phyloP scores from a whole-genome alignment of 768 basidiomycete species.

The Myochromella boudieri region DNA sequence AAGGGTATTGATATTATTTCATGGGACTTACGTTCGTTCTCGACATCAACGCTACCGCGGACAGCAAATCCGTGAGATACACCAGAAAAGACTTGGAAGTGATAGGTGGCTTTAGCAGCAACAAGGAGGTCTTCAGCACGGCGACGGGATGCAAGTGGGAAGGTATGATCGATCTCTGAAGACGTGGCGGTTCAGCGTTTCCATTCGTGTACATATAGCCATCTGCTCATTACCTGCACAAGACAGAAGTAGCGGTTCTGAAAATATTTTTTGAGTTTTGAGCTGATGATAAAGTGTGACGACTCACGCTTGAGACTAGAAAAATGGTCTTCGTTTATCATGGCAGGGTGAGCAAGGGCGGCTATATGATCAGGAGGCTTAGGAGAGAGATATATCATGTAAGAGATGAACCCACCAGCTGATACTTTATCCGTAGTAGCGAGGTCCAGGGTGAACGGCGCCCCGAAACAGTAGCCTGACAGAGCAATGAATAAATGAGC shows the following conservation, averaged over 20 bases:
- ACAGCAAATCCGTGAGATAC: conserved; percentile 49
- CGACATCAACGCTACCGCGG: conserved; percentile 42
- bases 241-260: conserved; percentile 54
- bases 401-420: conserved; percentile 36
- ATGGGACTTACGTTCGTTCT: conserved; percentile 35
- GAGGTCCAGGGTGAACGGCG: conserved; percentile 47
- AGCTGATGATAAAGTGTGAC: not conserved
- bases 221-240: conserved; percentile 44
- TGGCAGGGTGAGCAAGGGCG: conserved; percentile 58
- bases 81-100: conserved; percentile 57
- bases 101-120: conserved; percentile 49
- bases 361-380: no score
- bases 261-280: not conserved
- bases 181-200: not conserved
- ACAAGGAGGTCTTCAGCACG: conserved; percentile 56
- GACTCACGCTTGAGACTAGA: conserved; percentile 44
- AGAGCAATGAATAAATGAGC: not conserved
- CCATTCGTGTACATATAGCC: not conserved
- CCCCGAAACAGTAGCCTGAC: conserved; percentile 61
- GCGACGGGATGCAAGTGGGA: conserved; percentile 51
- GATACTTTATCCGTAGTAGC: conserved; percentile 44
- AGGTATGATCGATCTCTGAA: conserved; percentile 54
- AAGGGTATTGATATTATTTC: not conserved
- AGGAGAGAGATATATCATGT: no score
- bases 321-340: conserved; percentile 48